phyloP scores from a whole-genome alignment of 148 eudicot genomes.

The Fagopyrum tataricum region DNA sequence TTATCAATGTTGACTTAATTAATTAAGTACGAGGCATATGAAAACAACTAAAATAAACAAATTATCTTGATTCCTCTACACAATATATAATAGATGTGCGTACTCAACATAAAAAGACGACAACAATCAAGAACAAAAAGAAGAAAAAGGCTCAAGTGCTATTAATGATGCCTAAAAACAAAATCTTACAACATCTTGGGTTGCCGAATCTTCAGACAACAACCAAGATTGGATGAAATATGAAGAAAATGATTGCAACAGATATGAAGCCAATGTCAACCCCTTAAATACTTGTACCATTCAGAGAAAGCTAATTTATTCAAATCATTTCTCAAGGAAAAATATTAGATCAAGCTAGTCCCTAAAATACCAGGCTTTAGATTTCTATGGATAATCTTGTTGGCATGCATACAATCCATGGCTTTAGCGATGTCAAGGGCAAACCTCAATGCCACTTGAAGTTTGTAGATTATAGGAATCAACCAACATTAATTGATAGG shows the following conservation, averaged over 20 bases:
- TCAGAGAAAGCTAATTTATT: neutral
- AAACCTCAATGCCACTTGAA: slow-evolving; percentile 55
- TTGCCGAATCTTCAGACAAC: neutral
- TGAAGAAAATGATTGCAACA: neutral
- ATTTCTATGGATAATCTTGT: slow-evolving; percentile 95
- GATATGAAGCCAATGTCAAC: neutral
- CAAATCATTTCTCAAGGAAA: neutral
- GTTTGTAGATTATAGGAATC: slow-evolving; percentile 33
- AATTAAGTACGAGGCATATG: neutral
- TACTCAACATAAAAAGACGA: neutral
- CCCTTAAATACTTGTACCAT: neutral
- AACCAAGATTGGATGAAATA: neutral
- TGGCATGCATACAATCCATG: slow-evolving; percentile 86
- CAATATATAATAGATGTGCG: neutral
- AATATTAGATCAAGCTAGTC: slow-evolving; percentile 21
- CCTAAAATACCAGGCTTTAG: slow-evolving; percentile 72
- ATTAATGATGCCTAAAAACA: neutral
- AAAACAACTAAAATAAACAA: neutral
- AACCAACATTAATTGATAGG: neutral
- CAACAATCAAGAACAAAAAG: neutral
- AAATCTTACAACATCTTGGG: neutral
- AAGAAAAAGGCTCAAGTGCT: neutral
- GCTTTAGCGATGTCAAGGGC: slow-evolving; percentile 87
- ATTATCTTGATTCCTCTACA: neutral
- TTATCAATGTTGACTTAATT: slow-evolving; percentile 7